Evolutionary conservation across 371 early-diverging fungal species (phyloP).

Genomic region (Apophysomyces trapeziformis): DNA sequence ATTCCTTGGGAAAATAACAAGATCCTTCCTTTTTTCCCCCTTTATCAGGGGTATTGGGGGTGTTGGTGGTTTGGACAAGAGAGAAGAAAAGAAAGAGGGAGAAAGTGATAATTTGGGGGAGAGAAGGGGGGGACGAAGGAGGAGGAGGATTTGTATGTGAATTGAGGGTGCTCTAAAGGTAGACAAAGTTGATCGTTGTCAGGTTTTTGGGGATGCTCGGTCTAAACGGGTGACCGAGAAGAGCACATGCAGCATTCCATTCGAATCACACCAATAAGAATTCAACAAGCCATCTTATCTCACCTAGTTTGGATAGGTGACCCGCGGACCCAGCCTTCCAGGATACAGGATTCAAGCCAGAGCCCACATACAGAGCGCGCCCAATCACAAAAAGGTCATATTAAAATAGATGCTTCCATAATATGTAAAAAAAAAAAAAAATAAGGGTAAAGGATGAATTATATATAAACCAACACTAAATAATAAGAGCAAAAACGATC

Average conservation of each 20-base stretch:
- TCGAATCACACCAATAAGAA: not conserved
- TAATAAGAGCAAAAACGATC: too few relatives aligned
- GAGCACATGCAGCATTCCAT: conserved; percentile 8
- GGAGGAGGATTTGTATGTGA: not conserved
- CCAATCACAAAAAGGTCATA: conserved; percentile 1
- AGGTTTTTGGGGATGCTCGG: conserved; percentile 1
- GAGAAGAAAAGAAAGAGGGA: not conserved
- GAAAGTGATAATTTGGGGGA: too few relatives aligned
- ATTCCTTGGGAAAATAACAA: not conserved
- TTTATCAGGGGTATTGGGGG: not conserved
- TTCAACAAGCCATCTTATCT: not conserved
- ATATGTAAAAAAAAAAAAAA: not conserved
- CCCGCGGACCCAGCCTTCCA: not conserved
- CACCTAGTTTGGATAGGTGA: conserved; percentile 5
- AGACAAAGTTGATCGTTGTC: conserved; percentile 2
- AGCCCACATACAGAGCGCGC: conserved; percentile 1
- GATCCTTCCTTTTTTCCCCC: too few relatives aligned
- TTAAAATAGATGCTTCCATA: not conserved
- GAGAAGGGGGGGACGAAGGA: not conserved
- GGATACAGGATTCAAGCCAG: not conserved
- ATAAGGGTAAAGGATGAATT: not conserved
- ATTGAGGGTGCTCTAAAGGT: not conserved
- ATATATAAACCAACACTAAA: not conserved
- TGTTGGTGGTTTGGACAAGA: too few relatives aligned
- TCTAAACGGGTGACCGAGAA: conserved; percentile 4